Evolutionary conservation across 176 grass and related monocot species (phyloP).

Genomic region (Lolium perenne): DNA sequence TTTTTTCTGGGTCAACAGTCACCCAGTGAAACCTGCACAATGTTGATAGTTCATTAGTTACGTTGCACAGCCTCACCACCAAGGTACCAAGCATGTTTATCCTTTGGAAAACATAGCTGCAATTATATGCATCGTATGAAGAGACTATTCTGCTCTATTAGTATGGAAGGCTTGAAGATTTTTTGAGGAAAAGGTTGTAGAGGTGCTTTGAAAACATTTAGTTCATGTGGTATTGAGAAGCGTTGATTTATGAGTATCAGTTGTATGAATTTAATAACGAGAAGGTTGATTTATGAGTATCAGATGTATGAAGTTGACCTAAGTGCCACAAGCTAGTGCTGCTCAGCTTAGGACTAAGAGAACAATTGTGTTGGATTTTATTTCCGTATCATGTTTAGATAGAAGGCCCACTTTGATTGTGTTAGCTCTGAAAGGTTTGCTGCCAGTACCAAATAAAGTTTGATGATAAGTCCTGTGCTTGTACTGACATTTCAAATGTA

Average conservation of each 20-base stretch:
- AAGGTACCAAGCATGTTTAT: background rate
- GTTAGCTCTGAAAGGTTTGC: background rate
- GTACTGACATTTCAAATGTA: background rate
- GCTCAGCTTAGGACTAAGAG: conserved; percentile 6
- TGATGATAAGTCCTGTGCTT: background rate
- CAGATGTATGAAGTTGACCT: background rate
- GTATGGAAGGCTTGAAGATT: background rate
- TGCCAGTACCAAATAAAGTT: background rate
- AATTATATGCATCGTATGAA: background rate
- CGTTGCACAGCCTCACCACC: background rate
- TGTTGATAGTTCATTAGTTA: conserved; percentile 15
- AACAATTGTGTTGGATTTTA: background rate
- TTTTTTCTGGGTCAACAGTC: too few relatives aligned
- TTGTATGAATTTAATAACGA: background rate
- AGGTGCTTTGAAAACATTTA: background rate
- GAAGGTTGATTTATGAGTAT: background rate
- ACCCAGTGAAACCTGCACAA: background rate
- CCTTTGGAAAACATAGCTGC: background rate
- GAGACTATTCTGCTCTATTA: background rate
- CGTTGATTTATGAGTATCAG: background rate
- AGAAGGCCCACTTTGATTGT: background rate
- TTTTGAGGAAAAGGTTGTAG: background rate
- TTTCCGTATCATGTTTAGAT: background rate
- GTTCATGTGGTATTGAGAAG: background rate
- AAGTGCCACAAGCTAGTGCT: conserved; percentile 2